phyloP scores from a whole-genome alignment of 768 basidiomycete species.

The Tremella fuciformis region DNA sequence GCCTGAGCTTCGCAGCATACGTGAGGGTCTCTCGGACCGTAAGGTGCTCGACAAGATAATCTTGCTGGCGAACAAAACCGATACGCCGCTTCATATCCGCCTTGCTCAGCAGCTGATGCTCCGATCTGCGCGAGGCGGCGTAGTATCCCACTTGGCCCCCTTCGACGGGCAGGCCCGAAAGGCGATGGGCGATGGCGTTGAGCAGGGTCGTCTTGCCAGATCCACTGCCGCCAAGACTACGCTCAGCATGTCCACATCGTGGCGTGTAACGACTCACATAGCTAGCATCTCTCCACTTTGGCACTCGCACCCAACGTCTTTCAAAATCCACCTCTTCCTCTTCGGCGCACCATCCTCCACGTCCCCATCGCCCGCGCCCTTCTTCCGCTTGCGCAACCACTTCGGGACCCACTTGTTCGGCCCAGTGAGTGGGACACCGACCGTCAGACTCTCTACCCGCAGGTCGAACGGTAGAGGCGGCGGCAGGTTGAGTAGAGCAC shows the following conservation, averaged over 20 bases:
- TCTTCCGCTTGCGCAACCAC: conserved; percentile 23
- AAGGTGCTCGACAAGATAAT: conserved; percentile 54
- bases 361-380: conserved; percentile 6
- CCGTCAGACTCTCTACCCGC: conserved; percentile 25
- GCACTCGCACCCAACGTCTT: conserved; percentile 46
- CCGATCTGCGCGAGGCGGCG: conserved; percentile 28
- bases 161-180: conserved; percentile 46
- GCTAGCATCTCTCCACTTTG: conserved; percentile 53
- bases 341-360: conserved; percentile 18
- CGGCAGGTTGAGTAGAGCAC: conserved; percentile 34
- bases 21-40: conserved; percentile 55
- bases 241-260: neutral
- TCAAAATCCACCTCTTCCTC: conserved; percentile 45
- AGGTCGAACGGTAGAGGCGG: conserved; percentile 36
- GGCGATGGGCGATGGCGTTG: conserved; percentile 49
- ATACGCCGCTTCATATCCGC: conserved; percentile 46
- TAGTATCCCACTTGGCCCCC: conserved; percentile 38
- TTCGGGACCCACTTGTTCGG: neutral
- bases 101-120: conserved; percentile 22
- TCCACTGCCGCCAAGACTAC: conserved; percentile 47
- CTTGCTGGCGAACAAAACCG: conserved; percentile 55
- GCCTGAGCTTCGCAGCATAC: conserved; percentile 54
- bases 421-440: conserved; percentile 30
- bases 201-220: conserved; percentile 53
- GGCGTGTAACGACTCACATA: conserved; percentile 41